phyloP scores from a whole-genome alignment of 1,139 yeast genomes.

The Yamadazyma diospyri region DNA sequence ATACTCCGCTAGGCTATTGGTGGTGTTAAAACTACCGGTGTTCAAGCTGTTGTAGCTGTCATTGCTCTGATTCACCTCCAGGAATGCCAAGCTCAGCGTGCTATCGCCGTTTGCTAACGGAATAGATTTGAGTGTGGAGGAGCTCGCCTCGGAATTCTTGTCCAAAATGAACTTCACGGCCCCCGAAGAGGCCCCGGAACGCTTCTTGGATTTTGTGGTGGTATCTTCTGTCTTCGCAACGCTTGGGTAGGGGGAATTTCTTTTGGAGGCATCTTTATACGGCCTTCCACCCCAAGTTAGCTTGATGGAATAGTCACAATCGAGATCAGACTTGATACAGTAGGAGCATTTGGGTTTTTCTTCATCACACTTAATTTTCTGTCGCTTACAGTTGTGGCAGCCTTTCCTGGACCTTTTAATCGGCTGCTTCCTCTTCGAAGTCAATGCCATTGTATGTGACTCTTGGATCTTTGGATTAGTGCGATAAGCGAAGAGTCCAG shows the following conservation, averaged over 20 bases:
- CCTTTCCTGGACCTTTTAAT: conserved; percentile 36
- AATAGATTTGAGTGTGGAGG: not conserved
- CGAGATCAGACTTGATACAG: conserved; percentile 45
- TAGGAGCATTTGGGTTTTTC: conserved; percentile 58
- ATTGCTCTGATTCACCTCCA: conserved; percentile 1
- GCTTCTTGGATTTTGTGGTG: conserved; percentile 1
- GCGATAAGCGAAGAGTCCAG: too few relatives aligned
- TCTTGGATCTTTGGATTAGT: too few relatives aligned
- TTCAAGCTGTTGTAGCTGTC: conserved; percentile 1
- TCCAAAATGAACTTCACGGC: conserved; percentile 2
- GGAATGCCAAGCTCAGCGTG: not conserved
- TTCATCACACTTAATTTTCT: conserved; percentile 76
- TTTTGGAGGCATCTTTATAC: conserved; percentile 37
- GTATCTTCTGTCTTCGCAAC: not conserved
- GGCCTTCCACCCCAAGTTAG: conserved; percentile 82
- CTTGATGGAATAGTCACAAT: conserved; percentile 64
- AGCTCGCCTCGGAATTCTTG: not conserved
- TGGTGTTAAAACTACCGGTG: conserved; percentile 2
- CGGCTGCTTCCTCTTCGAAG: conserved; percentile 3
- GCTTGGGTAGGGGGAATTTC: conserved; percentile 15
- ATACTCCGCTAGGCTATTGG: not conserved
- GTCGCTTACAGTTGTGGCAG: conserved; percentile 66
- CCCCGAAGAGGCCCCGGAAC: not conserved
- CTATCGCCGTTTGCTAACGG: not conserved
- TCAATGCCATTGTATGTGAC: too few relatives aligned